Evolutionary conservation across 495 filamentous ascomycete genomes (phyloP), one percentile per base, ranked within the genome.

Genomic region (Lasiosphaeria hispida): DNA sequence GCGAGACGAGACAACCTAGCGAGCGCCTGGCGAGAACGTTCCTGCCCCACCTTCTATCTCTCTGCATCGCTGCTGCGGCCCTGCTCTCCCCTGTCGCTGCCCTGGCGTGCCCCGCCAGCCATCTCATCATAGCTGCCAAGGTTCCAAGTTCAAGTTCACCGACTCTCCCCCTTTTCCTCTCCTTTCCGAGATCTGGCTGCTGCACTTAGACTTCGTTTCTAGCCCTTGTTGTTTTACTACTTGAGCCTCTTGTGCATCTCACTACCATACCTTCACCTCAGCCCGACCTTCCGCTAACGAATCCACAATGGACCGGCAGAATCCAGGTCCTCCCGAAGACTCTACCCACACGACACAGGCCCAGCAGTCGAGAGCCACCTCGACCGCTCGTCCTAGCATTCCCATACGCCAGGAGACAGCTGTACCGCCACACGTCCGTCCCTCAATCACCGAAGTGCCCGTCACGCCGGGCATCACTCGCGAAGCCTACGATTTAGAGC

Each of bases 401-500:
- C 54, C 43, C 41, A 50, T 55, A 14, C 61, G 58, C 54, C 57
- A 19, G 53, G 67, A 72, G 15, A 63, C 69, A 1, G 39, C 38
- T 43, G 74, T 71, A 30, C 75, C 68, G 6, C 65, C 67, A 58
- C 75, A 67, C 64, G 65, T 62, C 55, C 74, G 50, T 41, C 44
- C 61, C 0, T 66, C 70, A 0, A 53, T 73, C 50, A 73, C 52
- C 36, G 61, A 65, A 17, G 70, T 78, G 23, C 69, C 80, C 9
- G 80, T 83, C 43, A 83, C 80, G 4, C 80, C 80, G 5, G 79
- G 69, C 17, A 80, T 81, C 50, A 49, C 63, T 9, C 59, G 57
- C 44, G 65, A 69, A 3, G 73, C 72, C 3, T 79, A 80, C 62
- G 40, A 67, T 3, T 49, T 54, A 14, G 63, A 68, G 13, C 40